Base-by-base conservation (phyloP, 176 grass and related monocot genomes). In the Cenchrus americanus region DNA sequence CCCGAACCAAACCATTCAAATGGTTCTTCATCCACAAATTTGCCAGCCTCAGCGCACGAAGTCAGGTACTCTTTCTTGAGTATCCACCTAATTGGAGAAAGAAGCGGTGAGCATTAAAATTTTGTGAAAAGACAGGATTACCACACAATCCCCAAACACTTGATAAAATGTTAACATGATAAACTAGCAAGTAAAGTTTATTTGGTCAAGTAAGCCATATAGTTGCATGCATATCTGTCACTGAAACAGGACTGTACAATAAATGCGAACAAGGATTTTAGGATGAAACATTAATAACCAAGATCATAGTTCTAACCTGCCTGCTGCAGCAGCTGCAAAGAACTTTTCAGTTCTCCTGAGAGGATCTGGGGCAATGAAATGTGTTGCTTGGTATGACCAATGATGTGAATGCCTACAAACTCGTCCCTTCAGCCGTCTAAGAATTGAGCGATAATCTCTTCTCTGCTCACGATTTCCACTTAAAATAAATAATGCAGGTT, bases 311-410 rank as follows among this genome's bases (percentile, higher is more conserved):
- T 46, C 59, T 62, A 86, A 95, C 95, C 89, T 95, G 88, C 95
- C 95, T 65, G 89, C 82, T 47, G 95, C 90, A 69, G 92, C 89
- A 37, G 95, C 89, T 85, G 95, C 92, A 72, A 98, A 98, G 83
- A 98, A 95, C 83, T 98, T 95, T 52, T 98, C 95, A 27, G 91
- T 98, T 88, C 92, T 90, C 71, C 80, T 90, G 59, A 98, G 79
- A 37, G 91, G 92, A 17, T 86, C 82, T 3, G 84, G 88, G 65
- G 80, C 60, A 21, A 97, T 82, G 72, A 97, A 97, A 91, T 97
- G 95, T 71, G 95, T 94, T 24, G 95, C 92, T 91, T 93, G 84
- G 76, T 88, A 94, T 24, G 92, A 90, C 95, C 95, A 94, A 86
- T 93, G 88, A 53, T 97, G 95, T 51, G 92, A 89, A 89, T 94